Evolutionary conservation across 768 basidiomycete genomes (phyloP), one percentile per base, ranked within the genome.

Genomic region (Cystoderma amianthinum): DNA sequence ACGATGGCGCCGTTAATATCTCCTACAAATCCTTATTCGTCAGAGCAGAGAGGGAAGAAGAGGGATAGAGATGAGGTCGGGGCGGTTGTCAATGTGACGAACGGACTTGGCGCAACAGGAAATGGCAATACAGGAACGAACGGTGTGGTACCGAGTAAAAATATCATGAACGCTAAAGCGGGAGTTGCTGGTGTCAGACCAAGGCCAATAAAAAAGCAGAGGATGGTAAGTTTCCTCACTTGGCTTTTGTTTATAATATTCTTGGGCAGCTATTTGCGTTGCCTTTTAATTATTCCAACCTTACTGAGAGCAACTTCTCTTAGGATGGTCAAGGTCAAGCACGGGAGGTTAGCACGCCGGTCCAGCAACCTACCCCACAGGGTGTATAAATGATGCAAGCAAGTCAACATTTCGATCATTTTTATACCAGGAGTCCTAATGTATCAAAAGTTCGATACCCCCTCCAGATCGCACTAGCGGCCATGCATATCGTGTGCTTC

Each of bases 351-450:
- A 60, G 57, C 44, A 56, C 63, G 36, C 73, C 78, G 40, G 68
- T 83, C 28, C 80, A 85, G 48, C 84, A 82, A 52, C 80, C 82
- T 24, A 85, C 84, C 17, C 84, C 84, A 11, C 83, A 84, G 52
- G 80, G 80, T 24, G 75, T 78, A 55, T 82, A 55, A 53, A 15
- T 16, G 16, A 36, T 36, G 28, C 28, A 30, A 9, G 28, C 28
- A 30, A 30, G 15, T 30, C 15, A 9, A 30, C 28, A 9, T n/a
- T n/a, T n/a, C n/a, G n/a, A n/a, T n/a, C n/a, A n/a, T n/a, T n/a
- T n/a, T n/a, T n/a, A n/a, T n/a, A n/a, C n/a, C n/a, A n/a, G n/a
- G n/a, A n/a, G n/a, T n/a, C n/a, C n/a, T n/a, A n/a, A n/a, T n/a
- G n/a, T n/a, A n/a, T n/a, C n/a, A n/a, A n/a, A n/a, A n/a, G n/a